Evolutionary conservation across 139 green algal species (phyloP), one percentile per base, ranked within the genome.

Genomic region (Yamagishiella unicocca): DNA sequence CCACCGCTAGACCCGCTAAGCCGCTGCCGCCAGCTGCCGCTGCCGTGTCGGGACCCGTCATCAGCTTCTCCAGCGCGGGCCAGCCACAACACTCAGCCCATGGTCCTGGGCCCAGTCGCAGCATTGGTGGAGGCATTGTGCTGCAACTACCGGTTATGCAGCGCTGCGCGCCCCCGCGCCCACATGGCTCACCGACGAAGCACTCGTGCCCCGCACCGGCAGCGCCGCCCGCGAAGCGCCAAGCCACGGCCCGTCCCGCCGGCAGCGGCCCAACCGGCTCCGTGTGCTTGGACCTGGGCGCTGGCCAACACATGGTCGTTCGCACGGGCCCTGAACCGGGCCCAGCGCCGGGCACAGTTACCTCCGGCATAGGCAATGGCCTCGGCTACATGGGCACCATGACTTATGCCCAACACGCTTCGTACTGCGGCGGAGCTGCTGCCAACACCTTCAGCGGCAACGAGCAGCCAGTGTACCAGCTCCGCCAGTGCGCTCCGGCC

Each of bases 81-180:
- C 14, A 22, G 64, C 80, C 80, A 8, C 80, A 86, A 64, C 80
- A 86, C 42, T 78, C 64, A 0, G 43, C 42, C 25, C 43, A 53
- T 31, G 64, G 54, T 31, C 21, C 78, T 6, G 61, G 61, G 17
- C 35, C 61, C 21, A 24, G 40, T 1, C 42, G 55, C 38, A 76
- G 64, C 42, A 78, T 78, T 21, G 80, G 80, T 21, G 80, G 80
- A 31, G 80, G 64, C 80, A 86, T 86, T 8, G 31, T 86, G 43
- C 21, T 78, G 21, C 42, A 38, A 8, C 43, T 86, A 12, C 80
- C 64, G 9, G 22, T 10, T 4, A n/a, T 46, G 19, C 46, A 79
- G 35, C 31, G 58, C 38, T 55, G 35, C 10, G 58, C 58, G 2
- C n/a, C 38, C 1, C 27, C 54, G 19, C 79, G 37, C 1, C 29